Base-by-base conservation (phyloP, 352 stramenopile species). In the Labyrinthula sp. region DNA sequence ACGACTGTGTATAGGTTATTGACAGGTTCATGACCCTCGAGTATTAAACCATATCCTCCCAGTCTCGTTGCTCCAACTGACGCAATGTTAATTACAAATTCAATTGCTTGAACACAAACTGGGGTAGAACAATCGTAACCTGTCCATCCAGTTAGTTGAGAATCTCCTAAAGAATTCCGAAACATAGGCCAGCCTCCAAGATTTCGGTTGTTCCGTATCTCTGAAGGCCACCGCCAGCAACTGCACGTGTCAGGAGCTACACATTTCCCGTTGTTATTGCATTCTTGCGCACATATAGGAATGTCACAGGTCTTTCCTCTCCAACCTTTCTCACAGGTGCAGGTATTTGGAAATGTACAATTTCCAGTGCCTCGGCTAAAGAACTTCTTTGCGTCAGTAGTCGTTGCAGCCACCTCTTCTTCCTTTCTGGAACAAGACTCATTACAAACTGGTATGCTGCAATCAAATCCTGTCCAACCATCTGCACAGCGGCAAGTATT, bases 91-190 rank as follows among this genome's bases (percentile, higher is more conserved):
- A 87, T 62, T 2, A 83, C 61, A 41, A 93, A 94, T 1, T 39
- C 48, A 35, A 90, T 63, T 10, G 78, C 79, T 79, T 90, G 72
- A 10, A 73, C 61, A 50, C 86, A 95, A 34, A 95, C 93, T 6
- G 86, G 86, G 23, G 76, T 91, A 40, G 73, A 76, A 64, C 85
- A 95, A 56, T 95, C 85, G 56, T 88, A 95, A 2, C 85, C 85
- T 10, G 84, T 95, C 65, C 69, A 85, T 0, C 85, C 85, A 4
- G 82, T 95, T 48, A 73, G 40, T 46, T 92, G 79, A 2, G 81
- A 68, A 39, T 75, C 60, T n/a, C 77, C 82, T 40, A 87, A 68
- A 1, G 77, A 70, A 24, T 89, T 76, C 24, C 73, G 62, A 54
- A 92, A 95, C 22, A 93, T 61, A 0, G 83, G 77, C 43, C 75